Evolutionary conservation across 345 rosid genomes (phyloP), one percentile per base, ranked within the genome.

Genomic region (Gossypium rotundifolium): DNA sequence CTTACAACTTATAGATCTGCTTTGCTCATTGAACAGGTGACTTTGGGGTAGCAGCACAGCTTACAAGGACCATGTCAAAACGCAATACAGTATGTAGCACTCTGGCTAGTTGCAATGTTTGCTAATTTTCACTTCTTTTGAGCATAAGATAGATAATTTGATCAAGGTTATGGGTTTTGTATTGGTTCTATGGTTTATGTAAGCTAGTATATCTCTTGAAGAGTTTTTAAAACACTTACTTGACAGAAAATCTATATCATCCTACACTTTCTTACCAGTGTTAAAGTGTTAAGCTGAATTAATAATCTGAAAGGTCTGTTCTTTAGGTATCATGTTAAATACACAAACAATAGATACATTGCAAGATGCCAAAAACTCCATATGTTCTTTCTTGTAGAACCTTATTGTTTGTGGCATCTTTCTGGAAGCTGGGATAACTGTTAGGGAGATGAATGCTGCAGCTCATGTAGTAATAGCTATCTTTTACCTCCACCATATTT

Each of bases 1-100:
- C 29, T 25, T 53, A 54, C 18, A 12, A 18, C 61, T 40, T 62
- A 66, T 65, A 72, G 22, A 55, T 55, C 71, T 49, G 48, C 33
- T 62, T 55, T 65, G 46, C 27, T 72, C 49, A 61, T 44, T 72
- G 84, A 83, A 62, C 91, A 95, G 99, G 98, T 80, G 99, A 95
- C 83, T 95, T 95, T 89, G 99, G 99, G 75, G 99, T 95, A 81
- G 99, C 99, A 14, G 98, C 98, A 9, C 99, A 95, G 78, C 97
- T 93, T 78, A 95, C 99, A 7, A 86, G 99, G 82, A 95, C 99
- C 75, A 95, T 95, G 99, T 95, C 99, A 25, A 95, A 95, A 82
- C 92, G 97, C 76, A 95, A 95, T 79, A 95, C 99, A 79, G 98
- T 94, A 88, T 52, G 44, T 60, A 20, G 48, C 70, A 10, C 38